A percentile compares a stretch with the other conserved stretches of the same genome.
These are phyloP conservation scores for Juglanconis sp. DNA, from an alignment of 2,329 filamentous ascomycete species.

Conservation along the genomic window DNA sequence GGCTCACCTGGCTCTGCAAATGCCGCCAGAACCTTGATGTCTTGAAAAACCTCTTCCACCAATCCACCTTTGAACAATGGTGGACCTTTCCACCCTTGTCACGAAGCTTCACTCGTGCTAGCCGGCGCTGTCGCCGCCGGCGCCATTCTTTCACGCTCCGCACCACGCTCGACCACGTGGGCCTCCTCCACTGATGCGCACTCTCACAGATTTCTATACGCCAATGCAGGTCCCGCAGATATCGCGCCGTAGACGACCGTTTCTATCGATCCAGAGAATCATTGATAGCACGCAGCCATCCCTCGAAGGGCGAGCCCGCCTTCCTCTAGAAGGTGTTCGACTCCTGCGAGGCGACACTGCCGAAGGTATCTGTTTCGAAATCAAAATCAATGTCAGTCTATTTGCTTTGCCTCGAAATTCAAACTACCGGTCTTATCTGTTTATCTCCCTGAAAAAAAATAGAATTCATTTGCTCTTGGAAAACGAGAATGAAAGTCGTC, in stretches of 20 bases:
- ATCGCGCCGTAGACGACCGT: not conserved
- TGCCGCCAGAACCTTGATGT: not conserved
- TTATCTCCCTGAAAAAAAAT: not conserved
- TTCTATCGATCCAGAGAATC: slow-evolving; percentile 9
- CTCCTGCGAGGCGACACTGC: slow-evolving; percentile 48
- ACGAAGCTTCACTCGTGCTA: not conserved
- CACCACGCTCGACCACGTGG: not conserved
- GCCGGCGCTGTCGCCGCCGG: not conserved
- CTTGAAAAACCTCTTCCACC: not conserved
- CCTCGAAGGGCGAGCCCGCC: slow-evolving; percentile 8
- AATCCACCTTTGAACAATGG: not conserved
- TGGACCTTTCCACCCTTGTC: not conserved
- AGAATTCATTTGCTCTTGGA: not conserved
- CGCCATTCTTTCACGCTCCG: not conserved
- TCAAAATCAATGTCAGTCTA: not conserved
- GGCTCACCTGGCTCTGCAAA: slow-evolving; percentile 1
- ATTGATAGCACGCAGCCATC: slow-evolving; percentile 15
- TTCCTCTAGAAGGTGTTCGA: slow-evolving; percentile 50
- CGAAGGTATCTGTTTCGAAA: slow-evolving; percentile 46
- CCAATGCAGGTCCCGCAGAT: not conserved
- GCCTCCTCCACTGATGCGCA: not conserved
- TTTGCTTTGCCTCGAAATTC: not conserved
- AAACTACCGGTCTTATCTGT: not conserved
- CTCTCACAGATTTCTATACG: not conserved
- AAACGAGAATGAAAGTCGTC: slow-evolving; percentile 4